phyloP scores from a whole-genome alignment of 2,329 filamentous ascomycete genomes.

The Ophiostoma piceae region DNA sequence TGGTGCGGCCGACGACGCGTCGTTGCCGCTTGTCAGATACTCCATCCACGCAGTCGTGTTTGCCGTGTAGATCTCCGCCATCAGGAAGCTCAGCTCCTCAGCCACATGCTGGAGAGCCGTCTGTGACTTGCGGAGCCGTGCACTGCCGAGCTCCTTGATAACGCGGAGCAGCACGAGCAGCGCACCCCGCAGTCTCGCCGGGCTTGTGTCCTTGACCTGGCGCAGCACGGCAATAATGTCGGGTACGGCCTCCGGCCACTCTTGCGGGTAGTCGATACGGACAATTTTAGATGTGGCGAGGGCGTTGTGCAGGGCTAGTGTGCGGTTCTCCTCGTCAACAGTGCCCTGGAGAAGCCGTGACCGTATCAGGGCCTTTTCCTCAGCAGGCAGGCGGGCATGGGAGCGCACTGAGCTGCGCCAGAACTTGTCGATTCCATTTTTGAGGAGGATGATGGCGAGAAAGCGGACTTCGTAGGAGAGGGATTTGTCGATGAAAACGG shows the following conservation, averaged over 20 bases:
- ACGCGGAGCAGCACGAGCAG: conserved; percentile 76
- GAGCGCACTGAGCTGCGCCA: conserved; percentile 63
- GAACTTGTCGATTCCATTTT: conserved; percentile 92
- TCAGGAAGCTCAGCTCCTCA: conserved; percentile 75
- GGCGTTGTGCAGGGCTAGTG: conserved; percentile 80
- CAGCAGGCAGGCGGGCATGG: conserved; percentile 57
- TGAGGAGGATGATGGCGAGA: conserved; percentile 86
- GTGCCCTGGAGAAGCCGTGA: conserved; percentile 69
- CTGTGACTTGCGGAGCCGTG: conserved; percentile 67
- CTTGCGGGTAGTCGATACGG: conserved; percentile 79
- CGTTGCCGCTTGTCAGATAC: conserved; percentile 43
- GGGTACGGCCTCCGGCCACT: conserved; percentile 66
- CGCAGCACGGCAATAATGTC: conserved; percentile 62
- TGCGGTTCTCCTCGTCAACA: conserved; percentile 67
- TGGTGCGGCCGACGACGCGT: conserved; percentile 40
- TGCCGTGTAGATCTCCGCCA: conserved; percentile 71
- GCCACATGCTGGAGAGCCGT: conserved; percentile 71
- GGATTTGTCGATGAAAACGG: conserved; percentile 73
- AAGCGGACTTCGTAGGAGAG: conserved; percentile 75
- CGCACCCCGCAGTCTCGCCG: conserved; percentile 63
- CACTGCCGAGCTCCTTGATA: conserved; percentile 84
- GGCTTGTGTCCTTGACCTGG: conserved; percentile 51
- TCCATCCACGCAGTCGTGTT: conserved; percentile 65
- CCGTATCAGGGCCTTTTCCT: conserved; percentile 74
- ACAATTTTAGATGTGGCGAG: conserved; percentile 82